A percentile compares a stretch with the other conserved stretches of the same genome.
These are phyloP conservation scores for Suzukiozyma palmioleophila DNA, from an alignment of 1,139 yeast genomes.

Conservation along the genomic window DNA sequence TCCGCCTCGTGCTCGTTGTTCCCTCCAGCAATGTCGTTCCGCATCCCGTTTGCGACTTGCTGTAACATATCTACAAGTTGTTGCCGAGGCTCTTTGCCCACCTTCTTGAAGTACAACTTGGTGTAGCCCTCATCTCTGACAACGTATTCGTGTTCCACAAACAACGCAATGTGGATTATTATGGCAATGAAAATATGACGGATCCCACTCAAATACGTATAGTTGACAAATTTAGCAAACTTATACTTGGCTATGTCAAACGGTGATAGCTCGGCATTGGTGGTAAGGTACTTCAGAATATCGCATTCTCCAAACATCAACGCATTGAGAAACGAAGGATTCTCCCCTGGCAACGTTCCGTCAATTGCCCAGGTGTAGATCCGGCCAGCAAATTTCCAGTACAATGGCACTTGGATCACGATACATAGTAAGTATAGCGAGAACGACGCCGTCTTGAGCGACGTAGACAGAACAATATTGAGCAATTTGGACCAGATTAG, in stretches of 20 bases:
- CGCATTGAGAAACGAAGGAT: constrained; percentile 33
- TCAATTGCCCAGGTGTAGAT: constrained; percentile 53
- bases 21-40: constrained; percentile 22
- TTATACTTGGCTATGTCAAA: constrained; percentile 11
- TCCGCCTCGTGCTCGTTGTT: constrained; percentile 19
- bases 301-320: constrained; percentile 46
- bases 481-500: constrained; percentile 40
- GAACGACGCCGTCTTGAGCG: constrained; percentile 24
- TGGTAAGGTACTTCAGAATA: constrained; percentile 10
- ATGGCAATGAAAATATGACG: constrained; percentile 35
- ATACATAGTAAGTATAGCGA: constrained; percentile 36
- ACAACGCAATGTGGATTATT: constrained; percentile 42
- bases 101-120: constrained; percentile 48
- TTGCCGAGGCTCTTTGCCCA: constrained; percentile 54
- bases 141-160: constrained; percentile 69
- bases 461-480: constrained; percentile 20
- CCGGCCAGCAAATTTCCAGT: constrained; percentile 51
- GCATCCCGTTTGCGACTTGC: constrained; percentile 24
- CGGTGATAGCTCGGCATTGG: constrained; percentile 3
- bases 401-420: constrained; percentile 52
- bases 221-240: constrained; percentile 20
- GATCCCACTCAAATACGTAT: constrained; percentile 41
- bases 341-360: constrained; percentile 27
- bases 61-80: constrained; percentile 37
- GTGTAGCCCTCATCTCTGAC: constrained; percentile 63